Evolutionary conservation across 73 alveolate species (phyloP).

Genomic region (Paramecium bursaria): DNA sequence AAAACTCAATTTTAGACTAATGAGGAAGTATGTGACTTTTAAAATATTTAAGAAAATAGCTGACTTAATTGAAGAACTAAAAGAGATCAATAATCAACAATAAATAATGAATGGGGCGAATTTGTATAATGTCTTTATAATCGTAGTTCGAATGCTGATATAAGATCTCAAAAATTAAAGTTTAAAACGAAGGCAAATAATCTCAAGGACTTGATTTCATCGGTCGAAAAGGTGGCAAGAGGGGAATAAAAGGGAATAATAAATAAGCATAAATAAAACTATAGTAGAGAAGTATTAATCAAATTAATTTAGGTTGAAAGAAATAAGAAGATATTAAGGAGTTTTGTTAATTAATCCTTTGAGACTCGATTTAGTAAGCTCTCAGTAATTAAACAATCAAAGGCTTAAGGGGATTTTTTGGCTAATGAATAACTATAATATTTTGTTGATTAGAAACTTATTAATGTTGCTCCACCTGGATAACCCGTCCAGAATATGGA

Average conservation of each 20-base stretch:
- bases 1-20: not conserved
- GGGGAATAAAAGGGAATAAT: not conserved
- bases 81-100: not conserved
- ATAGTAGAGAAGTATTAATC: not conserved
- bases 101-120: not conserved
- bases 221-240: not conserved
- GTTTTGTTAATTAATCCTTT: not conserved
- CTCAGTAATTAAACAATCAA: slow-evolving; percentile 1
- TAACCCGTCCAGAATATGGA: slow-evolving; percentile 36
- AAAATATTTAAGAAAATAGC: not conserved
- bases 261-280: too few species aligned
- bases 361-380: not conserved
- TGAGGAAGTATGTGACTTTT: not conserved
- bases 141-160: not conserved
- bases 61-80: not conserved
- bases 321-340: not conserved
- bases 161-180: too few species aligned
- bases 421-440: slow-evolving; percentile 32
- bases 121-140: not conserved
- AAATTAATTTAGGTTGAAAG: too few species aligned
- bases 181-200: not conserved
- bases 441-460: slow-evolving; percentile 41
- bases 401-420: not conserved
- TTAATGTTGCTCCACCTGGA: slow-evolving; percentile 4
- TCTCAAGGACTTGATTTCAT: not conserved